These are phyloP conservation scores for Starmerella asiatica DNA, from an alignment of 805 yeast genomes.

Conservation along the genomic window DNA sequence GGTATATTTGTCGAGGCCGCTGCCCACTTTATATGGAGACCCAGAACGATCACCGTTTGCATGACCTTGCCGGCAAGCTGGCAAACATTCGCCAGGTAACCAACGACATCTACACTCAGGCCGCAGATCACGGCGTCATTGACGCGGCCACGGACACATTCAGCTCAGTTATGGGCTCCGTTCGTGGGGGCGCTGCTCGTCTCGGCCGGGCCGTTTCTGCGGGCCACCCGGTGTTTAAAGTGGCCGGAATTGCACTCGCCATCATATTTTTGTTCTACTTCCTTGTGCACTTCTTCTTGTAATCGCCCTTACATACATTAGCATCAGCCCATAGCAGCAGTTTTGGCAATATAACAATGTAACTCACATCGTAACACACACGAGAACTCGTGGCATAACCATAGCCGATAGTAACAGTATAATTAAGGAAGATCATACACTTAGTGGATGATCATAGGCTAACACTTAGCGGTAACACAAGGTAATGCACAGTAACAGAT, in stretches of 20 bases:
- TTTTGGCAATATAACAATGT: too few species aligned
- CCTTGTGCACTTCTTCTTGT: slow-evolving; percentile 36
- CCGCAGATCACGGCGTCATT: slow-evolving; percentile 35
- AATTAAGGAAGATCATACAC: too few species aligned
- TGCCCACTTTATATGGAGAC: too few species aligned
- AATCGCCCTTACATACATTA: neutral
- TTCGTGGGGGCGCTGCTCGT: slow-evolving; percentile 40
- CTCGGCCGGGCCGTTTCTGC: slow-evolving; percentile 43
- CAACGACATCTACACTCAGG: slow-evolving; percentile 52
- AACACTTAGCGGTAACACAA: too few species aligned
- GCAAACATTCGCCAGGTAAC: slow-evolving; percentile 53
- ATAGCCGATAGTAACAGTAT: too few species aligned
- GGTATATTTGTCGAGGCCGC: too few species aligned
- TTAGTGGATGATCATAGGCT: too few species aligned
- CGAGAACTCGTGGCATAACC: too few species aligned
- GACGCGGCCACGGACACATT: slow-evolving; percentile 40
- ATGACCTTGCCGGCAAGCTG: slow-evolving; percentile 50
- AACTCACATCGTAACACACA: too few species aligned
- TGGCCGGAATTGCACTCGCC: slow-evolving; percentile 43
- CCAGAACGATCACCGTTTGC: slow-evolving; percentile 50
- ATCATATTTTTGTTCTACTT: slow-evolving; percentile 46
- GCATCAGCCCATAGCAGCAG: neutral
- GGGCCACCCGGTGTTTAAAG: slow-evolving; percentile 47
- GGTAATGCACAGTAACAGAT: too few species aligned
- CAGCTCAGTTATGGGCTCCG: slow-evolving; percentile 34